Conservation (phyloP, 306 rosid species). For the Quillaja saponaria region DNA sequence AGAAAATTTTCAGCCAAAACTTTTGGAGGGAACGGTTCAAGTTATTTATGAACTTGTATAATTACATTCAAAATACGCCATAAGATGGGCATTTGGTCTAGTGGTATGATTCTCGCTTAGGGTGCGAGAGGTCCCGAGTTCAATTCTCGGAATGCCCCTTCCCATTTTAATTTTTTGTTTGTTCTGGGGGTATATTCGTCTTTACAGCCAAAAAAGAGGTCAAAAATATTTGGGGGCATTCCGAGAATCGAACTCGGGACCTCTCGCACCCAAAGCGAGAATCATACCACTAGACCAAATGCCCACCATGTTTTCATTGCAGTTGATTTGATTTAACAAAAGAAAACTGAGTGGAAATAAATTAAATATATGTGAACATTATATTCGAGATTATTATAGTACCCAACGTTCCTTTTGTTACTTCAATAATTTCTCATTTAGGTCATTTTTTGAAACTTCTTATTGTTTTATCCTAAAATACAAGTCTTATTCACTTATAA, state of each 20-base stretch:
- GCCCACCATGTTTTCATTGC: neutral
- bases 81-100: constrained; percentile 68
- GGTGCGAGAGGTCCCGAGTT: constrained; percentile 72
- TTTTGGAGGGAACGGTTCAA: constrained; percentile 43
- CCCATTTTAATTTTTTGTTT: neutral
- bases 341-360: too few species aligned
- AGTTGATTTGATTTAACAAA: too few species aligned
- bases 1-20: neutral
- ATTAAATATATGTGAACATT: too few species aligned
- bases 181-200: too few species aligned
- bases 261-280: constrained; percentile 30
- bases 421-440: too few species aligned
- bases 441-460: too few species aligned
- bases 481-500: too few species aligned
- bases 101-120: constrained; percentile 69
- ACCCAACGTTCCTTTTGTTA: too few species aligned
- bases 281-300: constrained; percentile 15
- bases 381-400: too few species aligned
- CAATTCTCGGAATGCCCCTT: constrained; percentile 65
- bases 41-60: too few species aligned
- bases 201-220: neutral
- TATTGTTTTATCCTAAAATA: too few species aligned
- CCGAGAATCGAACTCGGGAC: constrained; percentile 29
- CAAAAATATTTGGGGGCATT: constrained; percentile 2
- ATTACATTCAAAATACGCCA: too few species aligned